These are phyloP conservation scores for Phaeosphaeriaceae sp. DNA, from an alignment of 2,329 filamentous ascomycete genomes.

Conservation along the genomic window DNA sequence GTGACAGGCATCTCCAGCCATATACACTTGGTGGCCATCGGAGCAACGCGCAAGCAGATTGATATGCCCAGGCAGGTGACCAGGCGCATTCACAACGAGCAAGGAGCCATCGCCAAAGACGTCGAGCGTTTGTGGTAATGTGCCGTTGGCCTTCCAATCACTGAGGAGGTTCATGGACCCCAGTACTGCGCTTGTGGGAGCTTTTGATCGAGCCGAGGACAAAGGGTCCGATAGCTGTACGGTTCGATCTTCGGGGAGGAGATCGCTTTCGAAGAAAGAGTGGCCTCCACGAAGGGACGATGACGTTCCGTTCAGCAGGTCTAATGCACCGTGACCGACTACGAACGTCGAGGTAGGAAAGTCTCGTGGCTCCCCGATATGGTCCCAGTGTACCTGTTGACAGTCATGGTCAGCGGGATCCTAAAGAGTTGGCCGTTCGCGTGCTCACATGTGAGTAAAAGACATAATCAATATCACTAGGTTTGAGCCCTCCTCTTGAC, in stretches of 20 bases:
- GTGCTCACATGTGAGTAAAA: slow-evolving; percentile 49
- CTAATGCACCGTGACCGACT: slow-evolving; percentile 43
- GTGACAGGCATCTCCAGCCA: slow-evolving; percentile 64
- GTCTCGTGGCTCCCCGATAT: slow-evolving; percentile 50
- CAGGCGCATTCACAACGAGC: slow-evolving; percentile 59
- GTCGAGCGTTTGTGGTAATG: slow-evolving; percentile 56
- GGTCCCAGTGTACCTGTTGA: slow-evolving; percentile 51
- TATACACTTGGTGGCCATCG: slow-evolving; percentile 52
- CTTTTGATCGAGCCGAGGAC: neutral
- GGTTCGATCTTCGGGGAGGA: slow-evolving; percentile 51
- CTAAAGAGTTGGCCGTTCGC: neutral
- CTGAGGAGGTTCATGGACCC: slow-evolving; percentile 17
- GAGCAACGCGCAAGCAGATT: slow-evolving; percentile 57
- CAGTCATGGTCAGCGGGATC: neutral
- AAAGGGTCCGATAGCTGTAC: slow-evolving; percentile 53
- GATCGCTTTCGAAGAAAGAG: slow-evolving; percentile 54
- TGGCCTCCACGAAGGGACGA: slow-evolving; percentile 34
- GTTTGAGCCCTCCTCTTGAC: slow-evolving; percentile 42
- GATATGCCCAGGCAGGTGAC: slow-evolving; percentile 62
- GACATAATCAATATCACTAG: slow-evolving; percentile 51
- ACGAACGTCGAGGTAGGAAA: slow-evolving; percentile 50
- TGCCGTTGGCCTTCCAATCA: slow-evolving; percentile 54
- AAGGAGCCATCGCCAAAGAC: slow-evolving; percentile 58
- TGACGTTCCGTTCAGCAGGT: slow-evolving; percentile 31
- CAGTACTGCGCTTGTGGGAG: neutral